phyloP scores from a whole-genome alignment of 192 early-diverging fungal species.

The Coemansia sp. region DNA sequence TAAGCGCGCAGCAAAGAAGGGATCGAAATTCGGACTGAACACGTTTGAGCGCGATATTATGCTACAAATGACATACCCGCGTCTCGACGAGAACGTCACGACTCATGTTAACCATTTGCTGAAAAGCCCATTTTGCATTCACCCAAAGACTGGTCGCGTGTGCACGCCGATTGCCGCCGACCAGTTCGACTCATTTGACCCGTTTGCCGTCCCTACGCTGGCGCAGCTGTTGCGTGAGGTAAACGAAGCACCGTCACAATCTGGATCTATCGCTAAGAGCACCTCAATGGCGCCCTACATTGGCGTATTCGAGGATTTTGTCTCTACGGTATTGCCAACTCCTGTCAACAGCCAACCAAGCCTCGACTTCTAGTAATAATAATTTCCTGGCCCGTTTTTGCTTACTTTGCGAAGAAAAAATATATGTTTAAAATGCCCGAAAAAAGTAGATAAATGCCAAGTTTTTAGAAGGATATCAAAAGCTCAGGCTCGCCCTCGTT shows the following conservation, averaged over 20 bases:
- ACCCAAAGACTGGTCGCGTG: conserved; percentile 93
- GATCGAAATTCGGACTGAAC: conserved; percentile 43
- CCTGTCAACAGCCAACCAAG: conserved; percentile 17
- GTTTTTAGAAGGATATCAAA: conserved; percentile 43
- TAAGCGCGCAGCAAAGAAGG: conserved; percentile 30
- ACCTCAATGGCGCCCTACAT: conserved; percentile 62
- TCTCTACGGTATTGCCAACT: conserved; percentile 36
- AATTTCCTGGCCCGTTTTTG: not conserved
- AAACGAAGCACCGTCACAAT: conserved; percentile 24
- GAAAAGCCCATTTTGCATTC: conserved; percentile 96
- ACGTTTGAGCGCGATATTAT: conserved; percentile 70
- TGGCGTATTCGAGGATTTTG: conserved; percentile 70
- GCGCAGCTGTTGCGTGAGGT: conserved; percentile 68
- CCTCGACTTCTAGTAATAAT: conserved; percentile 36
- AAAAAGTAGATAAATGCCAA: not conserved
- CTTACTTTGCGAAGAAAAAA: not conserved
- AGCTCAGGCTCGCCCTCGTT: conserved; percentile 56
- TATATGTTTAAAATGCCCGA: not conserved
- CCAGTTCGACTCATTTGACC: conserved; percentile 82
- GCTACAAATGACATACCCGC: conserved; percentile 91
- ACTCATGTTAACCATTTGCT: conserved; percentile 92
- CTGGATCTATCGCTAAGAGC: conserved; percentile 13
- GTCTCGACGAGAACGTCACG: conserved; percentile 92
- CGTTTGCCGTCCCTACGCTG: conserved; percentile 76
- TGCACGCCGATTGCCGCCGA: conserved; percentile 90